A percentile compares a stretch with the other conserved stretches of the same genome.
These are phyloP conservation scores for Plenodomus tracheiphilus DNA, from an alignment of 2,329 filamentous ascomycete genomes.

Conservation along the genomic window DNA sequence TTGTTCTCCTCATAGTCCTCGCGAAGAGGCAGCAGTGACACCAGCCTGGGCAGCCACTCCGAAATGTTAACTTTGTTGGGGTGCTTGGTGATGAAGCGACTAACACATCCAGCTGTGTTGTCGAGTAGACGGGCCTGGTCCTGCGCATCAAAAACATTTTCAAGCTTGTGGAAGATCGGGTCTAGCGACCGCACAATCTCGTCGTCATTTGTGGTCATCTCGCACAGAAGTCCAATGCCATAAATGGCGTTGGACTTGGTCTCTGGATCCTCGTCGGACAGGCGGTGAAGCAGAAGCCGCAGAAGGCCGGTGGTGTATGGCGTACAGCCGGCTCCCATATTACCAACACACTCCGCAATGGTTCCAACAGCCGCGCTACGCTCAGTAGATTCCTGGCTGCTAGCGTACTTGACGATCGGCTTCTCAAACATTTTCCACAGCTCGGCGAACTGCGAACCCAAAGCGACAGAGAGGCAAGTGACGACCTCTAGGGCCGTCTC, in stretches of 20 bases:
- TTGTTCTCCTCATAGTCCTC: slow-evolving; percentile 98
- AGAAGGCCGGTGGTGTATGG: slow-evolving; percentile 77
- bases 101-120: slow-evolving; percentile 89
- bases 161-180: slow-evolving; percentile 80
- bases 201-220: slow-evolving; percentile 74
- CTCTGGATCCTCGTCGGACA: slow-evolving; percentile 86
- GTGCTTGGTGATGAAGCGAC: slow-evolving; percentile 88
- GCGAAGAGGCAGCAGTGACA: slow-evolving; percentile 79
- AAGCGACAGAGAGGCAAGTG: slow-evolving; percentile 78
- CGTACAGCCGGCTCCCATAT: slow-evolving; percentile 80
- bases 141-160: slow-evolving; percentile 76
- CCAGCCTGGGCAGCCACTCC: slow-evolving; percentile 79
- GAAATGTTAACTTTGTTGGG: slow-evolving; percentile 78
- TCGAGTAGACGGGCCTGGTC: slow-evolving; percentile 84
- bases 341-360: slow-evolving; percentile 85
- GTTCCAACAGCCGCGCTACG: slow-evolving; percentile 88
- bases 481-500: slow-evolving; percentile 93
- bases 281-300: slow-evolving; percentile 79
- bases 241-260: slow-evolving; percentile 96
- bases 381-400: slow-evolving; percentile 83
- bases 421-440: slow-evolving; percentile 97
- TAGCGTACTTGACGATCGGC: slow-evolving; percentile 83
- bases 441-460: slow-evolving; percentile 80
- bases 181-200: slow-evolving; percentile 76
- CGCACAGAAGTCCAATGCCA: slow-evolving; percentile 81